phyloP scores from a whole-genome alignment of 148 eudicot genomes.

The Rhododendron molle region DNA sequence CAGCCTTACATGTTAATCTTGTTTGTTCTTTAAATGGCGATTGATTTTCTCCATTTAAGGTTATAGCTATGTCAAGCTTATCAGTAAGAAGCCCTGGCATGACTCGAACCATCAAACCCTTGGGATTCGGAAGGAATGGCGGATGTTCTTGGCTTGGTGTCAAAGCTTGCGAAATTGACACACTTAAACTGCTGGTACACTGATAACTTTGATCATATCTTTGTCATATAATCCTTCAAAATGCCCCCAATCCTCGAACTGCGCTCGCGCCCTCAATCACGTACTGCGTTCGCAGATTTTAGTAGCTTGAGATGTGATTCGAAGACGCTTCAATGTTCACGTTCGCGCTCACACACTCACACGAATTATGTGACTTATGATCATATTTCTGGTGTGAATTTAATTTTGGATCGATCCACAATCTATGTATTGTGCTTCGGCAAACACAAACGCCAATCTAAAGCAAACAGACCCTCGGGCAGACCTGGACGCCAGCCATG shows the following conservation, averaged over 20 bases:
- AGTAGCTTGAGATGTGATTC: neutral
- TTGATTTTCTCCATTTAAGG: neutral
- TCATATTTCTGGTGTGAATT: neutral
- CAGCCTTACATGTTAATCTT: neutral
- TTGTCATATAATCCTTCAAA: neutral
- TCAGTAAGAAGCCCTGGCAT: neutral
- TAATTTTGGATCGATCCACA: too few relatives aligned
- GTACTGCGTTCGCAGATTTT: too few relatives aligned
- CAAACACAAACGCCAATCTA: too few relatives aligned
- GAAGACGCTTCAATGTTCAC: neutral
- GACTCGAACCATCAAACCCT: neutral
- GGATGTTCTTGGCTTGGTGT: neutral
- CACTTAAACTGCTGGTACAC: neutral
- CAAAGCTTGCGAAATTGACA: neutral
- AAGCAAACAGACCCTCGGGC: neutral
- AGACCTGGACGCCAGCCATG: neutral
- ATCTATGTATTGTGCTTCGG: too few relatives aligned
- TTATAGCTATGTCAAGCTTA: neutral
- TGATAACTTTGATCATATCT: neutral
- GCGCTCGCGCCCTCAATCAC: neutral
- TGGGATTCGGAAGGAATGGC: neutral
- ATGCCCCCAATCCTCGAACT: neutral
- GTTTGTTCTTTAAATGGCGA: neutral
- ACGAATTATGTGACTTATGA: neutral
- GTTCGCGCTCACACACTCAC: neutral